phyloP scores from a whole-genome alignment of 148 eudicot genomes.

The Rheum nobile region DNA sequence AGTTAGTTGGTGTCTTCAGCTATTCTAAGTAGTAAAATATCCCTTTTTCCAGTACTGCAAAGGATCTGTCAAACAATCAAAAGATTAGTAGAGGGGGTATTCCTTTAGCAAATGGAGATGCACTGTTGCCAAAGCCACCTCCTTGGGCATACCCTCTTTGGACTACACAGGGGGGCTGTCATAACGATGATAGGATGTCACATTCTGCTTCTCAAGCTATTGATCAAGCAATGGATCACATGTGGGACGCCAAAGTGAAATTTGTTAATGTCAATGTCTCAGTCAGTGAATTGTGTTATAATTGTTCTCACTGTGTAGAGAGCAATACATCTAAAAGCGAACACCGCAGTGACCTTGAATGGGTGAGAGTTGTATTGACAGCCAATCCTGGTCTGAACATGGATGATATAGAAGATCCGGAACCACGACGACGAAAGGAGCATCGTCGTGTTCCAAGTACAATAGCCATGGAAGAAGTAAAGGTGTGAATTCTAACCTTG shows the following conservation, averaged over 20 bases:
- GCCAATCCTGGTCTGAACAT: constrained; percentile 83
- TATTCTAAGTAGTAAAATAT: neutral
- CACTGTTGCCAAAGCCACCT: constrained; percentile 83
- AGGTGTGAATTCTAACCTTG: constrained; percentile 36
- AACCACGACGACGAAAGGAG: constrained; percentile 71
- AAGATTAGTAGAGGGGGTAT: constrained; percentile 89
- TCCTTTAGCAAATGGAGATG: constrained; percentile 94
- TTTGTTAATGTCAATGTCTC: constrained; percentile 68
- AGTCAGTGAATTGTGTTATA: constrained; percentile 45
- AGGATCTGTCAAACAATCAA: constrained; percentile 52
- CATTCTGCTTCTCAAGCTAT: constrained; percentile 87
- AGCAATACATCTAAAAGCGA: constrained; percentile 25
- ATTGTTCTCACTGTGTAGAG: constrained; percentile 30
- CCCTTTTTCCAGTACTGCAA: constrained; percentile 28
- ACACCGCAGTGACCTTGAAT: constrained; percentile 41
- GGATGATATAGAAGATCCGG: constrained; percentile 86
- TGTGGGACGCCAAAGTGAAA: constrained; percentile 79
- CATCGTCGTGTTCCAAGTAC: constrained; percentile 98
- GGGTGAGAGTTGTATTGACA: constrained; percentile 77
- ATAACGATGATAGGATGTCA: constrained; percentile 81
- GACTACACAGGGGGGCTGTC: constrained; percentile 54
- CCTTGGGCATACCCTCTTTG: constrained; percentile 94
- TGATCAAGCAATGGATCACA: constrained; percentile 88
- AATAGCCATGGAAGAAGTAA: constrained; percentile 96
- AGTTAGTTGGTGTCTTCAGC: neutral